Conservation (phyloP, 306 rosid species). For the Glycyrrhiza uralensis region DNA sequence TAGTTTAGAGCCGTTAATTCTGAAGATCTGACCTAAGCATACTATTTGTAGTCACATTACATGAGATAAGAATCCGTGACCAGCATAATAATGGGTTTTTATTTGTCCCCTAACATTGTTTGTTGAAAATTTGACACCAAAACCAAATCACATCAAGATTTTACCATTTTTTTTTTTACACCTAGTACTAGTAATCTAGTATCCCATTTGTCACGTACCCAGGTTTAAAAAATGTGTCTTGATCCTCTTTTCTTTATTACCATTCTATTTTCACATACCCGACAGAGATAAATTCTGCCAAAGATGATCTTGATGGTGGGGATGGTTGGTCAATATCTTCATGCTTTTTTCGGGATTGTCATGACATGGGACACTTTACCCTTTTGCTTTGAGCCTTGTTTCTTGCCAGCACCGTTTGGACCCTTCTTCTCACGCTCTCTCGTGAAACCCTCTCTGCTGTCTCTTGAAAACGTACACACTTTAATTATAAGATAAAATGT, state of each 20-base stretch:
- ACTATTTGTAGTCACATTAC: not conserved
- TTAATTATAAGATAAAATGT: no score
- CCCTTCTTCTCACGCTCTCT: slow-evolving; percentile 19
- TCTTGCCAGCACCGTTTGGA: slow-evolving; percentile 25
- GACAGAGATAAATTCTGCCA: slow-evolving; percentile 10
- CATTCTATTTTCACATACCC: not conserved
- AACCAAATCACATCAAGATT: not conserved
- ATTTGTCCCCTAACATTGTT: slow-evolving; percentile 32
- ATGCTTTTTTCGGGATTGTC: slow-evolving; percentile 35
- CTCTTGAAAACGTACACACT: not conserved
- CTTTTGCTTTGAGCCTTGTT: slow-evolving; percentile 37
- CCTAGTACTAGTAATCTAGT: not conserved
- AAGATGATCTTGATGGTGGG: slow-evolving; percentile 5
- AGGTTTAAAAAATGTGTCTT: not conserved
- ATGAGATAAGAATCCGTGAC: slow-evolving; percentile 36
- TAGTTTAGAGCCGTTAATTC: slow-evolving; percentile 11
- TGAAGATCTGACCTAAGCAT: slow-evolving; percentile 10
- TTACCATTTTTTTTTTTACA: slow-evolving; percentile 31
- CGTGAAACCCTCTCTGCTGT: slow-evolving; percentile 30
- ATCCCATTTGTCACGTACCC: slow-evolving; percentile 35
- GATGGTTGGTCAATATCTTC: slow-evolving; percentile 33
- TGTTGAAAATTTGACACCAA: slow-evolving; percentile 20
- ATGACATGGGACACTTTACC: slow-evolving; percentile 35
- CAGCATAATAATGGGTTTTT: slow-evolving; percentile 27
- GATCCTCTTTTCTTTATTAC: slow-evolving; percentile 13